Percentiles rank a stretch among this genome's conserved stretches.
Conservation (phyloP, 495 filamentous ascomycete genomes). For the Podospora appendiculata region DNA sequence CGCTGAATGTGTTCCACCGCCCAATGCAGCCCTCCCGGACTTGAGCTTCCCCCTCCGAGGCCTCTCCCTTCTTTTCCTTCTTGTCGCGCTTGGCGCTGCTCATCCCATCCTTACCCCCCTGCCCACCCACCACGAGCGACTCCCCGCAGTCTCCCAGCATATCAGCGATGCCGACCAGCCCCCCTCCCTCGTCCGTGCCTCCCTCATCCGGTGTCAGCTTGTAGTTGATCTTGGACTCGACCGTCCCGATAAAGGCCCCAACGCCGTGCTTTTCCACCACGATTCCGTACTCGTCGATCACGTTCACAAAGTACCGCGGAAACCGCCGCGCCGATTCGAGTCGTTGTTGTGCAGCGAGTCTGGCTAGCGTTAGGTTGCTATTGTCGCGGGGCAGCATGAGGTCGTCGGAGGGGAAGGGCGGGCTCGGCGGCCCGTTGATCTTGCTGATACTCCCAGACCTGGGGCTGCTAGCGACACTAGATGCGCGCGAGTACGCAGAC, state of each 20-base stretch:
- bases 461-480: not conserved
- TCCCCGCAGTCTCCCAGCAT: constrained; percentile 39
- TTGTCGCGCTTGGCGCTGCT: constrained; percentile 2
- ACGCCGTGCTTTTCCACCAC: constrained; percentile 39
- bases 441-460: not conserved
- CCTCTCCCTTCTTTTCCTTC: constrained; percentile 10
- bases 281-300: constrained; percentile 45
- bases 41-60: constrained; percentile 12
- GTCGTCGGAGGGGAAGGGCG: constrained; percentile 30
- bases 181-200: constrained; percentile 46
- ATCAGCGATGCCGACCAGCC: constrained; percentile 47
- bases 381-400: constrained; percentile 23
- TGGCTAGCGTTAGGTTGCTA: constrained; percentile 41
- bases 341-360: constrained; percentile 48
- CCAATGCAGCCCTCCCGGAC: constrained; percentile 44
- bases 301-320: constrained; percentile 43
- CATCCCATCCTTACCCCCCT: not conserved
- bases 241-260: constrained; percentile 49
- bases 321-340: constrained; percentile 46
- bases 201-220: constrained; percentile 48
- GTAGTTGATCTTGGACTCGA: constrained; percentile 52
- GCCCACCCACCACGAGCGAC: constrained; percentile 12
- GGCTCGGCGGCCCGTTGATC: constrained; percentile 10
- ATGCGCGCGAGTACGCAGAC: constrained; percentile 4
- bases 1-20: constrained; percentile 43